Evolutionary conservation across 1,284 basidiomycete species (phyloP).

Genomic region (Cryptococcus sp.): DNA sequence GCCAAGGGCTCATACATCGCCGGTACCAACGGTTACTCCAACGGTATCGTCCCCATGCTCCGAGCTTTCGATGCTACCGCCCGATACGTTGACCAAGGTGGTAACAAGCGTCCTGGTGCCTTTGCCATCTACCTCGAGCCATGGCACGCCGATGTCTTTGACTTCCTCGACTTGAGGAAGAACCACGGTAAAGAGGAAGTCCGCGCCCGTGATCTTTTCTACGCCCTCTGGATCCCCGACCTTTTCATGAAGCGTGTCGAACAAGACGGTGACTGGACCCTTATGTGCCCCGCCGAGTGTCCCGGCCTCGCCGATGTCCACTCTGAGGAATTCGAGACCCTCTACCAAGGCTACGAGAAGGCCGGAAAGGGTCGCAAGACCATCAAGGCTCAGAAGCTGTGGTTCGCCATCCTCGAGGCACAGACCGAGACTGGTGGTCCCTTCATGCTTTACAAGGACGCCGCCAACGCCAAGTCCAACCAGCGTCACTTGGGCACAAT

Average conservation of each 20-base stretch:
- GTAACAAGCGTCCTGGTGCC: conserved; percentile 98
- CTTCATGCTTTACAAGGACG: conserved; percentile 98
- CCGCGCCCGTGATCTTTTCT: conserved; percentile 96
- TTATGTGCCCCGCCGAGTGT: conserved; percentile 98
- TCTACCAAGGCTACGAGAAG: conserved; percentile 88
- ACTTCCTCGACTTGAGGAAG: conserved; percentile 97
- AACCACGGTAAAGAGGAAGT: conserved; percentile 99
- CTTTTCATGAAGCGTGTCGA: conserved; percentile 98
- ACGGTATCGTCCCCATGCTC: conserved; percentile 99
- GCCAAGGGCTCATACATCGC: conserved; percentile 75
- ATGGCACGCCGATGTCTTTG: conserved; percentile 97
- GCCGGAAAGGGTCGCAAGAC: conserved; percentile 85
- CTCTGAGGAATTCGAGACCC: conserved; percentile 85
- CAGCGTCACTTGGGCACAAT: conserved; percentile 99
- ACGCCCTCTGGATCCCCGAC: conserved; percentile 97
- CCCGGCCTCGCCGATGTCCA: conserved; percentile 88
- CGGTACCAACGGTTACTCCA: conserved; percentile 94
- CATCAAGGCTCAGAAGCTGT: conserved; percentile 95
- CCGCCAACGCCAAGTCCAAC: conserved; percentile 90
- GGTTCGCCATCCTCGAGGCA: conserved; percentile 96
- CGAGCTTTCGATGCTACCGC: conserved; percentile 98
- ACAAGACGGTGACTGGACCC: conserved; percentile 83
- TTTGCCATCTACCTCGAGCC: conserved; percentile 98
- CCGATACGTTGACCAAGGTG: conserved; percentile 98
- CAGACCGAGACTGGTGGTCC: conserved; percentile 98